phyloP scores from a whole-genome alignment of 164 flowering plant species.

The Magnolia sinica region DNA sequence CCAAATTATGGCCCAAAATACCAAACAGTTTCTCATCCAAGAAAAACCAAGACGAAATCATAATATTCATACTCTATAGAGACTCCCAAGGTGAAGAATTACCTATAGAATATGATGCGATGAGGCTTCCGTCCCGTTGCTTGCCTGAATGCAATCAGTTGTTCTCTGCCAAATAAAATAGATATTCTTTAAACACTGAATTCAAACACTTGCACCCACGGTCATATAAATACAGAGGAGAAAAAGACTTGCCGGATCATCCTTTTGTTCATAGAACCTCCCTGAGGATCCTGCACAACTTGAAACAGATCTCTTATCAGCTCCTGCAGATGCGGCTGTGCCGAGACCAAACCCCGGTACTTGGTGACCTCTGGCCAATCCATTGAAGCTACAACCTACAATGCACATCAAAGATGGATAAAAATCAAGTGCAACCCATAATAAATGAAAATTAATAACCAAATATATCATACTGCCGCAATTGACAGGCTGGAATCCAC shows the following conservation, averaged over 20 bases:
- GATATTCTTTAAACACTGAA: not conserved
- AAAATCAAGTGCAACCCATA: not conserved
- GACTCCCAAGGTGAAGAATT: not conserved
- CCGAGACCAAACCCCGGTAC: slow-evolving; percentile 25
- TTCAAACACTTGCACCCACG: not conserved
- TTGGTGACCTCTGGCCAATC: slow-evolving; percentile 39
- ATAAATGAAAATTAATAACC: not conserved
- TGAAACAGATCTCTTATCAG: slow-evolving; percentile 69
- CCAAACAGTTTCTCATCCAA: not conserved
- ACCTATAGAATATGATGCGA: slow-evolving; percentile 85
- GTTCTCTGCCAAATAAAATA: slow-evolving; percentile 46
- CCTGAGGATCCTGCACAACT: slow-evolving; percentile 31
- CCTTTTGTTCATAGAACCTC: slow-evolving; percentile 44
- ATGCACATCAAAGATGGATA: not conserved
- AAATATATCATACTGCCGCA: slow-evolving; percentile 43
- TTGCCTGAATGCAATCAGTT: slow-evolving; percentile 43
- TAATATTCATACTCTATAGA: not conserved
- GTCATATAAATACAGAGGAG: not conserved
- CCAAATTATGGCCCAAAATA: no score
- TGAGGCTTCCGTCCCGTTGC: slow-evolving; percentile 53
- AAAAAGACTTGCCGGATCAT: slow-evolving; percentile 53
- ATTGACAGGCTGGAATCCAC: slow-evolving; percentile 59
- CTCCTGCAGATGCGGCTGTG: slow-evolving; percentile 50
- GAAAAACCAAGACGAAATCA: not conserved
- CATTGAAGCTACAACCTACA: slow-evolving; percentile 38